phyloP scores from a whole-genome alignment of 768 basidiomycete genomes.

The Termitomyces sp. region DNA sequence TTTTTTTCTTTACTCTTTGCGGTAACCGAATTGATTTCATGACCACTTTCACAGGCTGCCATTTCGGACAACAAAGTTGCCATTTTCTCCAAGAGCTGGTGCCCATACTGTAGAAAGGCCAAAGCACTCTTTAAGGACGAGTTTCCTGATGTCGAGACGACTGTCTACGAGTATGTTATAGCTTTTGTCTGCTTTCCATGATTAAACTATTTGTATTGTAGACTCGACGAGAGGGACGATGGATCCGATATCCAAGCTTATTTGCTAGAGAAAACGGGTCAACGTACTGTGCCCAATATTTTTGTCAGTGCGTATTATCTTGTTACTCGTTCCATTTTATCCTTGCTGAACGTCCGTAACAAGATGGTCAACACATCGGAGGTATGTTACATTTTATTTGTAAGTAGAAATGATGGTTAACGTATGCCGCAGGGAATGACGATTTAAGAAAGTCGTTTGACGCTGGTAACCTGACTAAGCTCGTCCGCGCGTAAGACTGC shows the following conservation, averaged over 20 bases:
- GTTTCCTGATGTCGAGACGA: conserved; percentile 31
- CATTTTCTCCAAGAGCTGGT: conserved; percentile 58
- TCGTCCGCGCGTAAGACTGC: conserved; percentile 26
- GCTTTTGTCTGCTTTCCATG: neutral
- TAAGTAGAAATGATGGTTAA: neutral
- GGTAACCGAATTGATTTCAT: neutral
- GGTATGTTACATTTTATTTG: conserved; percentile 27
- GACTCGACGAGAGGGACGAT: conserved; percentile 57
- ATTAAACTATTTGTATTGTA: conserved; percentile 16
- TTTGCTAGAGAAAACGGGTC: conserved; percentile 56
- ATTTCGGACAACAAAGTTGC: conserved; percentile 47
- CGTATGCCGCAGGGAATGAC: conserved; percentile 31
- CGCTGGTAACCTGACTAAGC: conserved; percentile 22
- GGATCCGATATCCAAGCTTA: conserved; percentile 63
- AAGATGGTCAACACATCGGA: conserved; percentile 52
- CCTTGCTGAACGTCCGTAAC: neutral
- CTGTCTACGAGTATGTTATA: conserved; percentile 42
- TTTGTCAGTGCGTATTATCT: conserved; percentile 58
- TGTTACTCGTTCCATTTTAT: neutral
- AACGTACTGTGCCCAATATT: conserved; percentile 71
- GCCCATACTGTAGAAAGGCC: conserved; percentile 46
- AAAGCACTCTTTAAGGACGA: conserved; percentile 40
- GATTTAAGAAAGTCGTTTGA: conserved; percentile 26
- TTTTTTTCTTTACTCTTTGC: neutral
- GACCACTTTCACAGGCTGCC: conserved; percentile 26